Base-by-base conservation (phyloP, 805 yeast genomes). In the Suhomyces sp. region DNA sequence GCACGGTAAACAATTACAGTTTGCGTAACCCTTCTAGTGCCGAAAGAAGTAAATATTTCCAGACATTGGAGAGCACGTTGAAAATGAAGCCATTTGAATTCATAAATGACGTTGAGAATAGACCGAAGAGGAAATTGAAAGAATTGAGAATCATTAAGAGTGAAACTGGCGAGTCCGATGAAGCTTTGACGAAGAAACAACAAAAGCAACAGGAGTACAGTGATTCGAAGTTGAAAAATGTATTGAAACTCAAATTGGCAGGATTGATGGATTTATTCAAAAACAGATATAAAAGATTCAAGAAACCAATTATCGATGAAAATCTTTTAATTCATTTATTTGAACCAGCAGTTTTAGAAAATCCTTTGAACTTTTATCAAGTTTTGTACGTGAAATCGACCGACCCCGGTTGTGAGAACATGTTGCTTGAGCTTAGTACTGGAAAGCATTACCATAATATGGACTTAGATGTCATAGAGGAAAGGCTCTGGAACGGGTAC, bases 401-500 rank as follows among this genome's bases (percentile, higher is more conserved):
- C 3, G 72, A 65, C 24, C 56, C 58, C 2, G 52, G 51, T 14
- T 66, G 65, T 40, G 79, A 78, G 26, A 80, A 85, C 43, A 83
- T 79, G 91, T 86, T 93, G 47, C 60, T 79, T n/a, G 97, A 93
- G 50, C 68, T 76, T 8, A 60, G 79, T 0, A 83, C 95, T 0
- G 95, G 93, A 3, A 77, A 76, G 37, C 72, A 68, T 44, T 91
- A 71, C 53, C 74, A 71, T 63, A 93, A 93, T 49, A 93, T 93
- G 85, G 98, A 93, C 52, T 65, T 93, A 36, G 98, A 93, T 53
- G 81, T 88, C 12, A 77, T 93, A 21, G 98, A 93, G 53, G 98
- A 93, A 55, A 72, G 98, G 39, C 62, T 93, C 36, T 93, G 98
- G 98, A 93, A 93, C 58, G 98, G 98, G 0, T 93, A 63, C 58